These are phyloP conservation scores for Lachancea sp. DNA, from an alignment of 805 yeast genomes.

Conservation along the genomic window DNA sequence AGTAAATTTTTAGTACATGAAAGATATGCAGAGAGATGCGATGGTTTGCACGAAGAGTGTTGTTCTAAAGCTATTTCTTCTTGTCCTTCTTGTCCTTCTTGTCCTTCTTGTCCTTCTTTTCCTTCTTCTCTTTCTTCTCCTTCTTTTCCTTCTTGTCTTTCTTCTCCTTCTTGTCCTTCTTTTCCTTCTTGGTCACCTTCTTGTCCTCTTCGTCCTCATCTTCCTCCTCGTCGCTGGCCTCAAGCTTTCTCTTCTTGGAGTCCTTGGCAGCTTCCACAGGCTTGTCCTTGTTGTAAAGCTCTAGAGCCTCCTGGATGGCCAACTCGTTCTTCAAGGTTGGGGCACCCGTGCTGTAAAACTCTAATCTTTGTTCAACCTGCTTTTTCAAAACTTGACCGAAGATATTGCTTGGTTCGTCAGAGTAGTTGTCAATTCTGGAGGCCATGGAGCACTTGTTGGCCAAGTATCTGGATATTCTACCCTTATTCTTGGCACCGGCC, in stretches of 20 bases:
- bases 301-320: slow-evolving; percentile 88
- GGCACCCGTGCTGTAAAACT: slow-evolving; percentile 92
- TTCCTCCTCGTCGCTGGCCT: slow-evolving; percentile 33
- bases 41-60: background rate
- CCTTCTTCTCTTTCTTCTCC: slow-evolving; percentile 43
- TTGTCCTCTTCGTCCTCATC: slow-evolving; percentile 34
- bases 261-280: slow-evolving; percentile 38
- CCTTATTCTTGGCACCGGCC: slow-evolving; percentile 95
- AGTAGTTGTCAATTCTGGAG: slow-evolving; percentile 94
- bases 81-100: slow-evolving; percentile 38
- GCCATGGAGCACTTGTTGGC: slow-evolving; percentile 99
- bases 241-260: slow-evolving; percentile 27
- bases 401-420: slow-evolving; percentile 85
- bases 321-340: slow-evolving; percentile 95
- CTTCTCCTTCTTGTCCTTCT: slow-evolving; percentile 46
- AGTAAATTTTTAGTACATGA: slow-evolving; percentile 4
- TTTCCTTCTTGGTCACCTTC: slow-evolving; percentile 42
- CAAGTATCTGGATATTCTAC: slow-evolving; percentile 95
- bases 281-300: slow-evolving; percentile 45
- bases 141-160: slow-evolving; percentile 45
- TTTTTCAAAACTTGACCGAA: slow-evolving; percentile 88
- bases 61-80: background rate
- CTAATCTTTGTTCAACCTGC: slow-evolving; percentile 97
- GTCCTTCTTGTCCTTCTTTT: slow-evolving; percentile 44
- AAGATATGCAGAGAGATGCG: slow-evolving; percentile 7